Conservation (phyloP, 495 filamentous ascomycete species). For the Beverwykella pulmonaria region DNA sequence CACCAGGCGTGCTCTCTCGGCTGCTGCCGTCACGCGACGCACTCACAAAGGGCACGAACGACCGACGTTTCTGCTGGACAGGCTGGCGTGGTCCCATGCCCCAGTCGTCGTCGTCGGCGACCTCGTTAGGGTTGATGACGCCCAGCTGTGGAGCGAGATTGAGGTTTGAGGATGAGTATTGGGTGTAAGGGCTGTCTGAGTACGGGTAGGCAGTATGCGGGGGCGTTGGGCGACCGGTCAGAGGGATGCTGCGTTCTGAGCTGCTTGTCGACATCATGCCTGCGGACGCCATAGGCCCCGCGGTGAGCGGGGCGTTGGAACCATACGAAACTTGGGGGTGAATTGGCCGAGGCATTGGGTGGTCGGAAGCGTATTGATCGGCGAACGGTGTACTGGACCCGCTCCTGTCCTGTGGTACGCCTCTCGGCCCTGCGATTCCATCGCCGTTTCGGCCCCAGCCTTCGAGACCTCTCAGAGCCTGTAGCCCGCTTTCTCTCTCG, state of each 20-base stretch:
- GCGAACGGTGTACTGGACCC: constrained; percentile 16
- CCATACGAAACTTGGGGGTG: constrained; percentile 31
- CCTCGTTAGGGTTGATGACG: constrained; percentile 74
- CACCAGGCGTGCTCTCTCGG: constrained; percentile 30
- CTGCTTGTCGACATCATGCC: constrained; percentile 22
- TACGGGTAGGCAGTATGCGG: constrained; percentile 46
- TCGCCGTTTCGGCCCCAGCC: constrained; percentile 44
- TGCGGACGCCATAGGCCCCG: constrained; percentile 33
- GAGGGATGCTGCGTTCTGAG: constrained; percentile 38
- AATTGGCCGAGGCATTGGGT: constrained; percentile 19
- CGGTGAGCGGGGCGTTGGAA: constrained; percentile 21
- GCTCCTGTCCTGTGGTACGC: constrained; percentile 11
- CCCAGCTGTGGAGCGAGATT: constrained; percentile 50
- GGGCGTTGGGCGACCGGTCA: constrained; percentile 42
- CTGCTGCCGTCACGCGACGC: constrained; percentile 34
- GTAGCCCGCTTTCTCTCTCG: constrained; percentile 70
- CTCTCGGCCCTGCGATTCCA: constrained; percentile 43
- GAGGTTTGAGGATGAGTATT: constrained; percentile 61
- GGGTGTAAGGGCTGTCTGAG: constrained; percentile 60
- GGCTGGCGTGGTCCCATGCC: constrained; percentile 55
- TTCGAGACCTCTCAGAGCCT: constrained; percentile 62
- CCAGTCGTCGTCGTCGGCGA: constrained; percentile 78
- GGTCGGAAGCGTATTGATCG: constrained; percentile 5
- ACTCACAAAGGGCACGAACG: constrained; percentile 58
- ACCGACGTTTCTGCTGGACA: constrained; percentile 50